Percentiles rank a stretch among this genome's conserved stretches.
phyloP scores from a whole-genome alignment of 1,284 basidiomycete genomes.

The Austroboletus novae-zelandiae region DNA sequence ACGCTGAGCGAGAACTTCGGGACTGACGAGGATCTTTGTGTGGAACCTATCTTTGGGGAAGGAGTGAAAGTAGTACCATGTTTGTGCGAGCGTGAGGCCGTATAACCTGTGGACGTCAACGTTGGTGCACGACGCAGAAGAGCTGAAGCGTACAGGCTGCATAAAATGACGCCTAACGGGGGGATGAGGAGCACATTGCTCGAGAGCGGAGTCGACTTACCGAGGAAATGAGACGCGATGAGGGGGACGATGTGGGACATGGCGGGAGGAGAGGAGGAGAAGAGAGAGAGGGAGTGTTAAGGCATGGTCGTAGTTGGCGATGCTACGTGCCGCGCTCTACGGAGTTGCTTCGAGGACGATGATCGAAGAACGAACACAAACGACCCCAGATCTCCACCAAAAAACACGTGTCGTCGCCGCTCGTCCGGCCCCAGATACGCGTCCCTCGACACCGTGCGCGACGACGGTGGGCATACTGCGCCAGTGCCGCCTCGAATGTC shows the following conservation, averaged over 20 bases:
- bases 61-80: slow-evolving; percentile 32
- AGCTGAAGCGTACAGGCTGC: slow-evolving; percentile 23
- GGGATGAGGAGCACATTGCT: too few species aligned
- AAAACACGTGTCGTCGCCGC: not conserved
- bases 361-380: slow-evolving; percentile 23
- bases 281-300: slow-evolving; percentile 1
- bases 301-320: slow-evolving; percentile 16
- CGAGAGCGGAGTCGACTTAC: slow-evolving; percentile 8
- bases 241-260: slow-evolving; percentile 19
- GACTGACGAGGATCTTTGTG: slow-evolving; percentile 24
- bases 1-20: too few species aligned
- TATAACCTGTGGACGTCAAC: slow-evolving; percentile 20
- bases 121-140: not conserved
- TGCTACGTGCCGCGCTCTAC: slow-evolving; percentile 30
- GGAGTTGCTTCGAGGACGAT: slow-evolving; percentile 32
- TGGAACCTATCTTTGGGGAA: slow-evolving; percentile 25
- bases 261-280: not conserved
- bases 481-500: too few species aligned
- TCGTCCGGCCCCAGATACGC: not conserved
- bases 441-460: not conserved
- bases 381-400: not conserved
- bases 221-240: slow-evolving; percentile 29
- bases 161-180: slow-evolving; percentile 27
- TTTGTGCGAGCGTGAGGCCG: slow-evolving; percentile 31
- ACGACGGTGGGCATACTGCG: too few species aligned